Base-by-base conservation (phyloP, 345 rosid genomes). In the Acer saccharum region DNA sequence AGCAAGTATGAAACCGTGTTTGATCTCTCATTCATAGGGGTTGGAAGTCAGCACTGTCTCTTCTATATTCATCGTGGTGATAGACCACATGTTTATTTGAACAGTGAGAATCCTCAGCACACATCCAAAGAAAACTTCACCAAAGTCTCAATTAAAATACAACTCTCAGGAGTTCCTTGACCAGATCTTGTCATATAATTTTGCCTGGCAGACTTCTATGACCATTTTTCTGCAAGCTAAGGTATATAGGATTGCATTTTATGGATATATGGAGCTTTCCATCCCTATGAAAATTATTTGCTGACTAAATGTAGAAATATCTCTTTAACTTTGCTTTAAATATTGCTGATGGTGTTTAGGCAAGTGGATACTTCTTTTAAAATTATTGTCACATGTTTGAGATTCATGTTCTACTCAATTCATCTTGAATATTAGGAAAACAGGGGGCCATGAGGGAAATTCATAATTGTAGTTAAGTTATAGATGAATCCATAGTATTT, bases 301-400 rank as follows among this genome's bases (percentile, higher is more conserved):
- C 72, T 69, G 76, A 72, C 80, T 69, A 72, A 79, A 50, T 75
- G 58, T 20, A 66, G 78, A 71, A 69, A 65, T 69, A 35, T 25
- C 20, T 63, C 72, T 70, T 58, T 35, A 64, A 76, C 55, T 39
- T 41, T 72, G 72, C 20, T 72, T 46, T 48, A 57, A 39, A 48
- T 48, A 39, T 61, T 74, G 71, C 70, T 68, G 17, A 55, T 14
- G 21, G 39, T 57, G 70, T 29, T 66, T 54, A 52, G 72, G 17
- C 74, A 73, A 69, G 75, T 43, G 39, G 78, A 75, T 69, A 21
- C 41, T 50, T 52, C 41, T 50, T 52, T 81, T 74, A 55, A 78
- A 27, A 41, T 20, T 68, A 58, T 32, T 43, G 39, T 71, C 58
- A 64, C 58, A 41, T 71, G 76, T 13, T 35, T 52, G 67, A 50